Evolutionary conservation across 2,329 filamentous ascomycete species (phyloP).

Genomic region (Penicillium aurantiogriseum): DNA sequence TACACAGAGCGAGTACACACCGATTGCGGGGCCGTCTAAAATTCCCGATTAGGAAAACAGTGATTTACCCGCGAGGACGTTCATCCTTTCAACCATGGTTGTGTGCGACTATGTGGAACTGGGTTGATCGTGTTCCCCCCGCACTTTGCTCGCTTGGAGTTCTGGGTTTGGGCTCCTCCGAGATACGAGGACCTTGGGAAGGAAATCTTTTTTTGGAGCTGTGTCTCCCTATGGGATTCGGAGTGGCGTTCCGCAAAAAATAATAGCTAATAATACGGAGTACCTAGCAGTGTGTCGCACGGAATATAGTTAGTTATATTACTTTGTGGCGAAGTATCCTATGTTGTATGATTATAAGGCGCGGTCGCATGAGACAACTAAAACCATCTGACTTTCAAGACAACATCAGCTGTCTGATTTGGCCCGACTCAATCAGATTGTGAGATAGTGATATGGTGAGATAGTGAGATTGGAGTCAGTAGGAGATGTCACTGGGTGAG

Average conservation of each 20-base stretch:
- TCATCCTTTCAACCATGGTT: slow-evolving; percentile 7
- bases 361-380: background rate
- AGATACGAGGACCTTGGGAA: slow-evolving; percentile 3
- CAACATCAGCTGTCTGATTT: background rate
- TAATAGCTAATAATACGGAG: too few species aligned
- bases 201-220: background rate
- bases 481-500: background rate
- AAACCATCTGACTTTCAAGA: background rate
- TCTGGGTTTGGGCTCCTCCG: background rate
- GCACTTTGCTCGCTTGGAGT: slow-evolving; percentile 11
- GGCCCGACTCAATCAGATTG: background rate
- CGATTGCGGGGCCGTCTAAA: background rate
- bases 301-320: background rate
- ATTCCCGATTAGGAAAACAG: background rate
- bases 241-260: slow-evolving; percentile 1
- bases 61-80: slow-evolving; percentile 3
- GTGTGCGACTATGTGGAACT: slow-evolving; percentile 1
- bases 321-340: background rate
- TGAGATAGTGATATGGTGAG: background rate
- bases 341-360: background rate
- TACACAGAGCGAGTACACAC: background rate
- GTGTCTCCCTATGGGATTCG: background rate
- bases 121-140: slow-evolving; percentile 8
- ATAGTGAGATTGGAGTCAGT: background rate
- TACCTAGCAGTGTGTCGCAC: background rate